Conservation (phyloP, 2,329 filamentous ascomycete genomes). For the Monascus ruber region DNA sequence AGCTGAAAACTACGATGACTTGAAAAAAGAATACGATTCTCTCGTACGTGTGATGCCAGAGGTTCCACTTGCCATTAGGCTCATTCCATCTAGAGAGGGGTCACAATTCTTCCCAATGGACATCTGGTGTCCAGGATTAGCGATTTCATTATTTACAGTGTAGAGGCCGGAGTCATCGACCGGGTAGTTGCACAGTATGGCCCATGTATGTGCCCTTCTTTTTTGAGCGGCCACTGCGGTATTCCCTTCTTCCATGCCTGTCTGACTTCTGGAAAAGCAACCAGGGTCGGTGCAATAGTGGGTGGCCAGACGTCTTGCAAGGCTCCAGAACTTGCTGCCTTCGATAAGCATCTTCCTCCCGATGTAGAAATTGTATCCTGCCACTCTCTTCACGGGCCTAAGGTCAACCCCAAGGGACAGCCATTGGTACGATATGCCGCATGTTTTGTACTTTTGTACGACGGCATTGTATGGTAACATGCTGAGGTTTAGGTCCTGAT, state of each 20-base stretch:
- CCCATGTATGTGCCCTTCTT: constrained; percentile 58
- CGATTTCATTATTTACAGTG: constrained; percentile 98
- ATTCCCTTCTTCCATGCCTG: constrained; percentile 2
- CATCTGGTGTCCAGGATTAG: constrained; percentile 90
- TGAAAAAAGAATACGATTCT: constrained; percentile 71
- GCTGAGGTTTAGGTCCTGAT: constrained; percentile 54
- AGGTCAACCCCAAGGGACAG: constrained; percentile 77
- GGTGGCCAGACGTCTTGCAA: constrained; percentile 98
- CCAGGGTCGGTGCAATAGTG: constrained; percentile 88
- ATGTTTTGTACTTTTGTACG: too few relatives aligned
- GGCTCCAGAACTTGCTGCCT: constrained; percentile 86
- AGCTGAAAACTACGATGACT: constrained; percentile 72
- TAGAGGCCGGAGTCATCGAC: constrained; percentile 86
- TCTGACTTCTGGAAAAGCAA: constrained; percentile 49
- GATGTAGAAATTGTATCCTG: constrained; percentile 93
- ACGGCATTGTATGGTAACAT: too few relatives aligned
- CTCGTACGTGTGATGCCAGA: constrained; percentile 56
- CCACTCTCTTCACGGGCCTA: constrained; percentile 90
- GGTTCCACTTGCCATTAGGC: constrained; percentile 22
- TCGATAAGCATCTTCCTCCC: constrained; percentile 72
- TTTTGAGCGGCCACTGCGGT: background rate
- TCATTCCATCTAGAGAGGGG: constrained; percentile 54
- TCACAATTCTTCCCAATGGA: constrained; percentile 87
- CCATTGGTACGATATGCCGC: constrained; percentile 53
- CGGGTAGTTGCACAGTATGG: constrained; percentile 79